A percentile compares a stretch with the other conserved stretches of the same genome.
phyloP scores from a whole-genome alignment of 768 basidiomycete species.

The Auriculariales sp. region DNA sequence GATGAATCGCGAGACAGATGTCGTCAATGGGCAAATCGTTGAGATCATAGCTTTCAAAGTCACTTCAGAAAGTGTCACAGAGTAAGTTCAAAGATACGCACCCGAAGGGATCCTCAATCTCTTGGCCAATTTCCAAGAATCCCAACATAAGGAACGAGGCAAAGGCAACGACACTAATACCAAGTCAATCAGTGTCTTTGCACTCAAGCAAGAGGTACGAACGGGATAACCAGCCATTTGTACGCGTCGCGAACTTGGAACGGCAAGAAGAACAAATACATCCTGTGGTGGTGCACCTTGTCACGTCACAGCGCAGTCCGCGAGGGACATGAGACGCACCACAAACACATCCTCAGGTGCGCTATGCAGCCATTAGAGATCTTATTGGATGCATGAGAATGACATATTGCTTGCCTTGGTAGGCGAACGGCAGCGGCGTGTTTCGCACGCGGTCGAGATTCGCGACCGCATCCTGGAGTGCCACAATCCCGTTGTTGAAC shows the following conservation, averaged over 20 bases:
- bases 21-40: constrained; percentile 38
- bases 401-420: too few relatives aligned
- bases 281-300: constrained; percentile 9
- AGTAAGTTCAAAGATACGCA: too few relatives aligned
- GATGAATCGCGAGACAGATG: background rate
- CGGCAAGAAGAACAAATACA: constrained; percentile 19
- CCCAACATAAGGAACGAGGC: constrained; percentile 49
- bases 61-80: too few relatives aligned
- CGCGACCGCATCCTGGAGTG: constrained; percentile 41
- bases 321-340: constrained; percentile 18
- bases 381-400: too few relatives aligned
- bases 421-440: constrained; percentile 54
- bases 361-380: too few relatives aligned
- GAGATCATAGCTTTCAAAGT: constrained; percentile 48
- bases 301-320: background rate
- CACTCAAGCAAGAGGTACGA: too few relatives aligned
- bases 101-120: constrained; percentile 25
- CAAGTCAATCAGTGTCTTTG: too few relatives aligned
- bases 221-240: constrained; percentile 39
- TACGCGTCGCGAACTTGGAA: constrained; percentile 36
- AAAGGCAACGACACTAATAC: constrained; percentile 39
- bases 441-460: constrained; percentile 49
- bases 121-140: constrained; percentile 56
- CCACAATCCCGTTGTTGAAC: constrained; percentile 28
- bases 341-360: constrained; percentile 46